Conservation (phyloP, 2,329 filamentous ascomycete species). For the Aquanectria penicillioides region DNA sequence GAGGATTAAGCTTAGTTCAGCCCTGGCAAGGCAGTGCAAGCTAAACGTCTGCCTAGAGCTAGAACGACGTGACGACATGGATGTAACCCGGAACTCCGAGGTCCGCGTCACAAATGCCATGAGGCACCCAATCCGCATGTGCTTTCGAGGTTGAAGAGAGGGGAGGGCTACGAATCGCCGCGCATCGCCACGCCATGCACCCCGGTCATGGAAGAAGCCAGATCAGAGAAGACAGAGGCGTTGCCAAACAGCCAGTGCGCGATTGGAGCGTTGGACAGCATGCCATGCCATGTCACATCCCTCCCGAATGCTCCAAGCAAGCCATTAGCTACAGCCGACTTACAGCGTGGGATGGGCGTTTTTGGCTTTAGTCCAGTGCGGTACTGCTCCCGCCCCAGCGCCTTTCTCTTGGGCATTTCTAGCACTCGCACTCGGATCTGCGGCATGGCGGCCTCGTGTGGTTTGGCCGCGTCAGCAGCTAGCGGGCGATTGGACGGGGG, state of each 20-base stretch:
- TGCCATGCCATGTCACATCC: too few species aligned
- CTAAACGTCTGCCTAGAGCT: slow-evolving; percentile 23
- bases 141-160: neutral
- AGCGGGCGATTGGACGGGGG: slow-evolving; percentile 11
- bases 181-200: slow-evolving; percentile 3
- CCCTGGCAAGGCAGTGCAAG: slow-evolving; percentile 10
- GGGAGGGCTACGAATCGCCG: slow-evolving; percentile 4
- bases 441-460: slow-evolving; percentile 11
- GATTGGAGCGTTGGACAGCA: too few species aligned
- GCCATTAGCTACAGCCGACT: too few species aligned
- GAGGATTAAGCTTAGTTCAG: slow-evolving; percentile 21
- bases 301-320: too few species aligned
- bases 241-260: too few species aligned
- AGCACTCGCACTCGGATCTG: slow-evolving; percentile 17
- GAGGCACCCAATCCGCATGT: slow-evolving; percentile 1
- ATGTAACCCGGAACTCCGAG: slow-evolving; percentile 7
- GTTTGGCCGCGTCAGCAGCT: slow-evolving; percentile 31
- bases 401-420: neutral
- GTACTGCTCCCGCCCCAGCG: too few species aligned
- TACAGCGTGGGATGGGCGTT: too few species aligned
- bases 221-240: neutral
- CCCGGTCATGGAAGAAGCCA: neutral
- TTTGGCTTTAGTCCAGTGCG: too few species aligned
- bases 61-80: slow-evolving; percentile 14
- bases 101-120: neutral